Base-by-base conservation (phyloP, 768 basidiomycete genomes). In the Favolaschia claudopus region DNA sequence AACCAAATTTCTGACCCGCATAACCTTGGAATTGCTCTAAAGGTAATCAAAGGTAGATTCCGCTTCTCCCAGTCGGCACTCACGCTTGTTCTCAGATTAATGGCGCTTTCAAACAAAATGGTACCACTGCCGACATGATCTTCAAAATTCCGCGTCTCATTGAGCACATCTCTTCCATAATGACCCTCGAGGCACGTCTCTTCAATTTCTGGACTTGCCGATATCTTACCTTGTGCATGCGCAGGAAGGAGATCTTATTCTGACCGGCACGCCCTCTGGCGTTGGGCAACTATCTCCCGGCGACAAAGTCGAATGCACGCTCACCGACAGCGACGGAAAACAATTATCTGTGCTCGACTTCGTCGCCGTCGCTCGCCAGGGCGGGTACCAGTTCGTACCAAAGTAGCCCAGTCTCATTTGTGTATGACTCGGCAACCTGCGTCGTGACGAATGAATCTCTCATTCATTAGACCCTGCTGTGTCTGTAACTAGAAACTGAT, bases 191-290 rank as follows among this genome's bases (percentile, higher is more conserved):
- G 83, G 95, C 91, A 15, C 43, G 79, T 67, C 48, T 2, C 37
- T 24, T n/a, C n/a, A 12, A 12, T 40, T 5, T 49, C 37, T 31
- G n/a, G n/a, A n/a, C 33, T 15, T 38, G 4, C 14, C 28, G 9
- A 31, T 45, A 20, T 34, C 22, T 19, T 55, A 44, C 37, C 28
- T 45, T n/a, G 49, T 17, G 22, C 2, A 40, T 12, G 22, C 5
- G 31, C 71, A 96, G 92, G 93, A 95, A 73, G 93, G 93, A 13
- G 95, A 97, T 64, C 77, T 96, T n/a, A 77, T 97, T 58, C 79
- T 97, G 31, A 96, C 95, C 0, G 93, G 95, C 6, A 99, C 96
- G 1, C 96, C 96, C 1, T 84, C 89, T 0, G 96, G 96, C 17
- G 95, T 98, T 4, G 94, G 95, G 19, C 86, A 88, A 1, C 70